Evolutionary conservation across 331 rosid genomes (phyloP).

Genomic region (Dryas integrifolia): DNA sequence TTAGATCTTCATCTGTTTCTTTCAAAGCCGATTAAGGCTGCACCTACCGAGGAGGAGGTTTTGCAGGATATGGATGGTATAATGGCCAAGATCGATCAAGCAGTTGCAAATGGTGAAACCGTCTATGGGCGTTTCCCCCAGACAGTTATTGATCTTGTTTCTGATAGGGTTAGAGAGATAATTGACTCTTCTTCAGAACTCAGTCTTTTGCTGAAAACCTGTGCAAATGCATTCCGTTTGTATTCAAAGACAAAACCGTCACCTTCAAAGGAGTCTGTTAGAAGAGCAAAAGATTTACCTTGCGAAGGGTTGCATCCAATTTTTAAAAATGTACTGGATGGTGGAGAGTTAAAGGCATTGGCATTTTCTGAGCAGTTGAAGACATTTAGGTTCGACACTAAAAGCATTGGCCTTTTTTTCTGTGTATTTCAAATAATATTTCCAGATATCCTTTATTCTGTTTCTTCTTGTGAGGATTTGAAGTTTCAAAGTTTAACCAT

Average conservation of each 20-base stretch:
- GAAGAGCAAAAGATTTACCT: conserved; percentile 79
- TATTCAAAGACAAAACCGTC: conserved; percentile 80
- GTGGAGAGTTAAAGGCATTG: conserved; percentile 85
- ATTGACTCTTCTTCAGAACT: conserved; percentile 77
- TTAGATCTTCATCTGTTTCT: conserved; percentile 95
- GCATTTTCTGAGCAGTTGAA: conserved; percentile 94
- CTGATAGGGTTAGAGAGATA: conserved; percentile 77
- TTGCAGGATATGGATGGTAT: conserved; percentile 68
- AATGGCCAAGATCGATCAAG: conserved; percentile 65
- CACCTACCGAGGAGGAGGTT: conserved; percentile 87
- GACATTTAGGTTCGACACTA: conserved; percentile 61
- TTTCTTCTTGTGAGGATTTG: conserved; percentile 11
- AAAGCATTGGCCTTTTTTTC: not conserved
- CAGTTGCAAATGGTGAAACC: conserved; percentile 69
- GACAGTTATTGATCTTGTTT: conserved; percentile 73
- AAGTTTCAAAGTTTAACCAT: conserved; percentile 14
- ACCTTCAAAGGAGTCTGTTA: conserved; percentile 84
- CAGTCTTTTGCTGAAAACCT: conserved; percentile 49
- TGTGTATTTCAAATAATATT: not conserved
- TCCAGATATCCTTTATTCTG: not conserved
- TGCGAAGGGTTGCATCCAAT: conserved; percentile 85
- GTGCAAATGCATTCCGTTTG: conserved; percentile 74
- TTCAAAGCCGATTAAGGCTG: conserved; percentile 73
- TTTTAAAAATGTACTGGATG: conserved; percentile 64
- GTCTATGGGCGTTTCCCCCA: conserved; percentile 94